Evolutionary conservation across 352 stramenopile genomes (phyloP).

Genomic region (Phytophthora idaei): DNA sequence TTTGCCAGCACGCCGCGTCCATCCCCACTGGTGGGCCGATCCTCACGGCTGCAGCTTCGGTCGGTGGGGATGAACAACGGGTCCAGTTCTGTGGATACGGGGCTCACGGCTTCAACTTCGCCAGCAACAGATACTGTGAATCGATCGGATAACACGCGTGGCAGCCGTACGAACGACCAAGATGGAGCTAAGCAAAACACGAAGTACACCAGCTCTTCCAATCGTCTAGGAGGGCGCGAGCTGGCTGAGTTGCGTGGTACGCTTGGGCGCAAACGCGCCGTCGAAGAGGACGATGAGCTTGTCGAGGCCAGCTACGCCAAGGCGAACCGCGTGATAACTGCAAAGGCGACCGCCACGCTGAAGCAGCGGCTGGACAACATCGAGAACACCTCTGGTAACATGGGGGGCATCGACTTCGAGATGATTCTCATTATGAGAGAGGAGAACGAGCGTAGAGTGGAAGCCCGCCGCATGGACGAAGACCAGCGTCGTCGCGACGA

Average conservation of each 20-base stretch:
- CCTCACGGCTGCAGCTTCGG: background rate
- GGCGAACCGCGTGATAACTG: background rate
- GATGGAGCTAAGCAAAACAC: no score
- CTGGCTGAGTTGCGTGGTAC: background rate
- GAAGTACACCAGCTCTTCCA: no score
- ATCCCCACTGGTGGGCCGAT: conserved; percentile 23
- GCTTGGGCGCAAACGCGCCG: background rate
- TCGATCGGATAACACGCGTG: no score
- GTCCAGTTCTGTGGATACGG: no score
- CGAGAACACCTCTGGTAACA: no score
- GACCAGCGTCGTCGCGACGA: background rate
- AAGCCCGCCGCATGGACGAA: no score
- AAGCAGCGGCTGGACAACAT: no score
- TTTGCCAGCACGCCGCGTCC: background rate
- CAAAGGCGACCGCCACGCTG: background rate
- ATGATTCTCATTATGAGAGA: background rate
- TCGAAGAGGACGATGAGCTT: background rate
- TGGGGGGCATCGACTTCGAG: no score
- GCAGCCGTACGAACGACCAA: no score
- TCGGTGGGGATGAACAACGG: background rate
- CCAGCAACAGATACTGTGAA: no score
- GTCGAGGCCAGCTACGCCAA: background rate
- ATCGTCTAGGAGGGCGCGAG: background rate
- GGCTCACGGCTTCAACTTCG: no score
- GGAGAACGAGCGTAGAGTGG: background rate